A percentile compares a stretch with the other conserved stretches of the same genome.
Evolutionary conservation across 805 yeast genomes (phyloP).

Genomic region (Ogataea angusta): DNA sequence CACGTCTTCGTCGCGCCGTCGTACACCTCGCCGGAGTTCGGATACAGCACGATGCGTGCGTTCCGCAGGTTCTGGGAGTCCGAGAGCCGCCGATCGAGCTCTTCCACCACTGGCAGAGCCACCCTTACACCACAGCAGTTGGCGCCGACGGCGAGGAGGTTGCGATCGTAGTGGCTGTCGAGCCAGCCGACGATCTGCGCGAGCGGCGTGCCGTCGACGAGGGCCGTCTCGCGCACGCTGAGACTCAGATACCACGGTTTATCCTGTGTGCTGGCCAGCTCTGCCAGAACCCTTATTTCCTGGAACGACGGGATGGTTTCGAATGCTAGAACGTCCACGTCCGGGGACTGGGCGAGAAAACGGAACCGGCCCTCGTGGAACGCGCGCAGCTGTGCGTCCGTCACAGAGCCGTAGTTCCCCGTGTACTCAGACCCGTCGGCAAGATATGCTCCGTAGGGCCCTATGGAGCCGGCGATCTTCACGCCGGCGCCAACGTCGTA

Average conservation of each 20-base stretch:
- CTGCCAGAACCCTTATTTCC: conserved; percentile 50
- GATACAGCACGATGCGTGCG: conserved; percentile 56
- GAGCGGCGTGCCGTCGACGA: conserved; percentile 52
- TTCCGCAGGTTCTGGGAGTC: conserved; percentile 12
- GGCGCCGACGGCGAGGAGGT: conserved; percentile 53
- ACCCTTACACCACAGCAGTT: conserved; percentile 57
- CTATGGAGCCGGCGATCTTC: conserved; percentile 60
- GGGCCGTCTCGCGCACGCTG: conserved; percentile 36
- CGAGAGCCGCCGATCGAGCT: conserved; percentile 16
- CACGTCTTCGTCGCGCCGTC: conserved; percentile 46
- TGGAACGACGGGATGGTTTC: conserved; percentile 68
- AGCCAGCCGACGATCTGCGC: conserved; percentile 29
- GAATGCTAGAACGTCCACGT: conserved; percentile 56
- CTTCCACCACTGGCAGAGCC: conserved; percentile 40
- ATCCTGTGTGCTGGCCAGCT: conserved; percentile 14
- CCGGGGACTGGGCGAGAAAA: conserved; percentile 35
- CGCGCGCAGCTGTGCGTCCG: conserved; percentile 37
- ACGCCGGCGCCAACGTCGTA: conserved; percentile 11
- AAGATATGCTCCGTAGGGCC: conserved; percentile 73
- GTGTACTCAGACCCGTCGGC: conserved; percentile 71
- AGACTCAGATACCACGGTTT: conserved; percentile 31
- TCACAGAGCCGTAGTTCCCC: conserved; percentile 54
- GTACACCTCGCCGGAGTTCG: conserved; percentile 72
- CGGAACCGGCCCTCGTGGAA: conserved; percentile 51
- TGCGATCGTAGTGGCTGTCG: conserved; percentile 18